phyloP scores from a whole-genome alignment of 2,329 filamentous ascomycete genomes.

The Diaporthe aspalathi region DNA sequence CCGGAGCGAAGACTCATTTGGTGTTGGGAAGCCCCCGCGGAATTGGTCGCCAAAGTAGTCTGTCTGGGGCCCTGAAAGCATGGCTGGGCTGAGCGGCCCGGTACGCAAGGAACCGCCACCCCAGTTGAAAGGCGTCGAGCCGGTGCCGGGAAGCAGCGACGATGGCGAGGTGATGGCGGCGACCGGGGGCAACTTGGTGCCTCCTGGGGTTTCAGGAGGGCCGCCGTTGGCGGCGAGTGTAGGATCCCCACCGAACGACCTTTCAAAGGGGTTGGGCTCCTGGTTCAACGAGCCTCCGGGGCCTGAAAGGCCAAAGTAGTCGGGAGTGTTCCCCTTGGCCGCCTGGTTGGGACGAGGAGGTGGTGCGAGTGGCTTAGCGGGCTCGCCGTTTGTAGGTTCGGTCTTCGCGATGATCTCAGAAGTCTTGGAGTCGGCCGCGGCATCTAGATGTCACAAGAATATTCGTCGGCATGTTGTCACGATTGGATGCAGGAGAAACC shows the following conservation, averaged over 20 bases:
- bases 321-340: slow-evolving; percentile 62
- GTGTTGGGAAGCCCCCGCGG: slow-evolving; percentile 88
- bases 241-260: slow-evolving; percentile 80
- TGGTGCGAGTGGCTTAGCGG: slow-evolving; percentile 74
- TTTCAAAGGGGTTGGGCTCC: slow-evolving; percentile 97
- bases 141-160: slow-evolving; percentile 79
- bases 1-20: slow-evolving; percentile 93
- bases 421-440: slow-evolving; percentile 58
- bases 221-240: slow-evolving; percentile 30
- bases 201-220: slow-evolving; percentile 80
- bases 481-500: not conserved
- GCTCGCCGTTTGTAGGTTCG: slow-evolving; percentile 68
- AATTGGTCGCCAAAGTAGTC: slow-evolving; percentile 91
- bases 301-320: slow-evolving; percentile 75
- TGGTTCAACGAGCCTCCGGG: slow-evolving; percentile 67
- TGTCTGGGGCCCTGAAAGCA: slow-evolving; percentile 87
- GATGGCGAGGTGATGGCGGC: slow-evolving; percentile 92
- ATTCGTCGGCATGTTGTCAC: slow-evolving; percentile 34
- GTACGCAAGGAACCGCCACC: slow-evolving; percentile 85
- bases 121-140: slow-evolving; percentile 82
- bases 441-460: slow-evolving; percentile 50
- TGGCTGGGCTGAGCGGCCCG: slow-evolving; percentile 94
- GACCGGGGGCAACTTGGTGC: slow-evolving; percentile 86
- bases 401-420: slow-evolving; percentile 58
- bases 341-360: slow-evolving; percentile 72